Evolutionary conservation across 768 basidiomycete genomes (phyloP).

Genomic region (Calocybe gangraenosa): DNA sequence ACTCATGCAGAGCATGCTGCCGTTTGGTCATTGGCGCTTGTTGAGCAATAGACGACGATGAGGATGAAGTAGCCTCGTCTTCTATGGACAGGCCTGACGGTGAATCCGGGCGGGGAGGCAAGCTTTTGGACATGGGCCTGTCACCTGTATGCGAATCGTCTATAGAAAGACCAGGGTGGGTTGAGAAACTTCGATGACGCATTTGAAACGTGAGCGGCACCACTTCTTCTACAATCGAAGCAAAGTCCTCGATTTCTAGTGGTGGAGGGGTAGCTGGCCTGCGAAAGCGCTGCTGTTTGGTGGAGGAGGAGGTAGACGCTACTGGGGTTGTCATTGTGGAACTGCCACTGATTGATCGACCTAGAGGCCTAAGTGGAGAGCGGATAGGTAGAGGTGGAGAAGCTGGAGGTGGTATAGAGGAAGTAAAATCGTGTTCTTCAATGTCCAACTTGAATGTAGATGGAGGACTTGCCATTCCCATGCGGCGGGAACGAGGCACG

Average conservation of each 20-base stretch:
- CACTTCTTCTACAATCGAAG: conserved; percentile 20
- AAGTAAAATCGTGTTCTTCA: conserved; percentile 16
- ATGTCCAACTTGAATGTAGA: conserved; percentile 24
- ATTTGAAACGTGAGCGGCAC: conserved; percentile 19
- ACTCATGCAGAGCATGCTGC: conserved; percentile 70
- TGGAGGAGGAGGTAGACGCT: neutral
- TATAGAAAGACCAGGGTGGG: conserved; percentile 20
- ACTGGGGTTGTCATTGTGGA: conserved; percentile 12
- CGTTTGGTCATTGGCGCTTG: conserved; percentile 58
- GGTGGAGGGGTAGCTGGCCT: conserved; percentile 20
- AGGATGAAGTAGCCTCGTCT: conserved; percentile 19
- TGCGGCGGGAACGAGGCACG: conserved; percentile 41
- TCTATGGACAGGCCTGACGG: conserved; percentile 21
- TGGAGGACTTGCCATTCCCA: conserved; percentile 34
- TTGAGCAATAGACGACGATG: conserved; percentile 18
- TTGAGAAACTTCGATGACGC: conserved; percentile 24
- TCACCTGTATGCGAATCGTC: conserved; percentile 16
- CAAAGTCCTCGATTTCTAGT: conserved; percentile 22
- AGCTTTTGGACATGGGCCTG: conserved; percentile 17
- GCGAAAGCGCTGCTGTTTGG: conserved; percentile 11
- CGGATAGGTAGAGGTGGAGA: conserved; percentile 29
- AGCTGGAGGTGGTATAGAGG: conserved; percentile 24
- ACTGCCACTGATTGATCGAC: conserved; percentile 21
- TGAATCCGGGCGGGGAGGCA: conserved; percentile 24
- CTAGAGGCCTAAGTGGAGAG: conserved; percentile 33